These are phyloP conservation scores for Yarrowia divulgata DNA, from an alignment of 805 yeast genomes.

Conservation along the genomic window DNA sequence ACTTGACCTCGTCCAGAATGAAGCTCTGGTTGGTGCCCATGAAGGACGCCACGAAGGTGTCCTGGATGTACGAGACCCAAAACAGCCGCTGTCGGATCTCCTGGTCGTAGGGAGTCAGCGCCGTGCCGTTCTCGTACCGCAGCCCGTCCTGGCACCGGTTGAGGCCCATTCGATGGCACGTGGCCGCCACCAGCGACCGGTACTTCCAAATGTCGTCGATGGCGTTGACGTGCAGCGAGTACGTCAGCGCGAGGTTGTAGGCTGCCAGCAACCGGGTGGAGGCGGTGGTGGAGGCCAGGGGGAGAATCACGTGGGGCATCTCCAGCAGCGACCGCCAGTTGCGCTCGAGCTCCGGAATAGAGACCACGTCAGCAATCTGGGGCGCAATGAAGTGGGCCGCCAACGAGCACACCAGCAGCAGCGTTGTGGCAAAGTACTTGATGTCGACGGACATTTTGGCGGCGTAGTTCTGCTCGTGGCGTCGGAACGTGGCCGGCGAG, in stretches of 20 bases:
- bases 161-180: conserved; percentile 84
- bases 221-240: conserved; percentile 76
- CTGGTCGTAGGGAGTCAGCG: conserved; percentile 71
- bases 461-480: conserved; percentile 24
- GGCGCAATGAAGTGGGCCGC: conserved; percentile 43
- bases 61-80: conserved; percentile 84
- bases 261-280: conserved; percentile 31
- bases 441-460: conserved; percentile 36
- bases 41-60: conserved; percentile 73
- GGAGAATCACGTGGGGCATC: conserved; percentile 26
- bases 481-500: conserved; percentile 11
- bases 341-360: conserved; percentile 29
- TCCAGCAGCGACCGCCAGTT: conserved; percentile 37
- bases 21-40: conserved; percentile 83
- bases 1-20: conserved; percentile 82
- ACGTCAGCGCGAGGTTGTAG: conserved; percentile 63
- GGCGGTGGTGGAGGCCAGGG: conserved; percentile 23
- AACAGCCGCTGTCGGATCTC: conserved; percentile 82
- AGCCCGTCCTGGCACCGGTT: conserved; percentile 83
- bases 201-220: conserved; percentile 74
- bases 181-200: conserved; percentile 75
- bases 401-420: conserved; percentile 47
- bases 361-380: conserved; percentile 20
- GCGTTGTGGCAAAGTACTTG: conserved; percentile 44
- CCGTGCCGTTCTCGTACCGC: conserved; percentile 67